Percentiles rank a stretch among this genome's conserved stretches.
phyloP scores from a whole-genome alignment of 1,284 basidiomycete genomes.

The Ceratobasidium theobromae region DNA sequence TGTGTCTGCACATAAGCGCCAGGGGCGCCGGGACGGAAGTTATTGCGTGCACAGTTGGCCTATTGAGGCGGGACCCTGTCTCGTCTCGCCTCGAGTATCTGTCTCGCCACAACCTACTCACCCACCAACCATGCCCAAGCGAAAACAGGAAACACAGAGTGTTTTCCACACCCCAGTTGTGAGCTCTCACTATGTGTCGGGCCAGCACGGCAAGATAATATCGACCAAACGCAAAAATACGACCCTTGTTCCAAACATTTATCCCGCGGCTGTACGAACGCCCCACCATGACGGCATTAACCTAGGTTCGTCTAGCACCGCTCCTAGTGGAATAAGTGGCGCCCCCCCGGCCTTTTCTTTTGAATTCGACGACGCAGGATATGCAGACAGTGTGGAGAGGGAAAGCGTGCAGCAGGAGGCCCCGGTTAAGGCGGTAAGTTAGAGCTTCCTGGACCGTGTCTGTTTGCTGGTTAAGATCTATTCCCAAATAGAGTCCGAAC shows the following conservation, averaged over 20 bases:
- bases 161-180: neutral
- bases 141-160: neutral
- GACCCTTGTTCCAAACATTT: neutral
- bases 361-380: neutral
- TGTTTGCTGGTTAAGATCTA: neutral
- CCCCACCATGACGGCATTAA: neutral
- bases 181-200: neutral
- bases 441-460: neutral
- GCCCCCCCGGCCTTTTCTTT: neutral
- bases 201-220: neutral
- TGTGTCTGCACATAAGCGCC: no score
- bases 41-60: no score
- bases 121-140: neutral
- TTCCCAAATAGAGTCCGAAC: conserved; percentile 1
- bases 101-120: no score
- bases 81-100: no score
- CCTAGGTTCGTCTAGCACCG: neutral
- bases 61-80: no score
- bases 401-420: neutral
- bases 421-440: neutral
- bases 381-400: neutral
- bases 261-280: neutral
- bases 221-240: neutral
- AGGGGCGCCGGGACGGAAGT: no score
- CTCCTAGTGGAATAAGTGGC: neutral